These are phyloP conservation scores for Monosporascus cannonballus DNA, from an alignment of 2,329 filamentous ascomycete genomes.

Conservation along the genomic window DNA sequence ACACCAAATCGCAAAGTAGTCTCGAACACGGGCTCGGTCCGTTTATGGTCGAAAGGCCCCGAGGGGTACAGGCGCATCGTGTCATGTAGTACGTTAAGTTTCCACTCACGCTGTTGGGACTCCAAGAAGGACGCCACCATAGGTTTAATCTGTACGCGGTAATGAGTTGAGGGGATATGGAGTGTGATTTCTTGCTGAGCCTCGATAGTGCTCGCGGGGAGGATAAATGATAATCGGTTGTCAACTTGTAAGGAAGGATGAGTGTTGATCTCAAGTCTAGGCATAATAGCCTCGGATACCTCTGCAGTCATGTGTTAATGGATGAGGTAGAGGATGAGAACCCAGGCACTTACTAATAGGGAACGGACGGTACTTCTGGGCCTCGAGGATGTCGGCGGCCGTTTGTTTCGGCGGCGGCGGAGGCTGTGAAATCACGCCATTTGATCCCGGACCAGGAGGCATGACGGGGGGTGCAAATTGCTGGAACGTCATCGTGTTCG, in stretches of 20 bases:
- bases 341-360: constrained; percentile 21
- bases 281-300: constrained; percentile 23
- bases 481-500: constrained; percentile 23
- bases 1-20: constrained; percentile 63
- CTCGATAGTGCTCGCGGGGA: constrained; percentile 60
- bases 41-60: constrained; percentile 45
- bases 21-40: constrained; percentile 66
- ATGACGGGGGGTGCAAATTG: constrained; percentile 17
- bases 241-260: constrained; percentile 60
- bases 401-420: constrained; percentile 21
- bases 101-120: constrained; percentile 60
- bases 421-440: constrained; percentile 14
- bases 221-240: constrained; percentile 54
- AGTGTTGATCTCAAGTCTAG: constrained; percentile 20
- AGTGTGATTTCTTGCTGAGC: constrained; percentile 69
- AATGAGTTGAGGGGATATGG: constrained; percentile 60
- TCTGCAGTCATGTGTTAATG: constrained; percentile 15
- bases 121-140: constrained; percentile 57
- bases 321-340: neutral
- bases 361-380: constrained; percentile 23
- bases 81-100: constrained; percentile 69
- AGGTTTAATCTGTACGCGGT: constrained; percentile 65
- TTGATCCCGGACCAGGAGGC: constrained; percentile 11
- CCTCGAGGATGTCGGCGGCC: constrained; percentile 26
- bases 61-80: constrained; percentile 51